A percentile compares a stretch with the other conserved stretches of the same genome.
phyloP scores from a whole-genome alignment of 305 asterid species.

The Petunia hybrid region DNA sequence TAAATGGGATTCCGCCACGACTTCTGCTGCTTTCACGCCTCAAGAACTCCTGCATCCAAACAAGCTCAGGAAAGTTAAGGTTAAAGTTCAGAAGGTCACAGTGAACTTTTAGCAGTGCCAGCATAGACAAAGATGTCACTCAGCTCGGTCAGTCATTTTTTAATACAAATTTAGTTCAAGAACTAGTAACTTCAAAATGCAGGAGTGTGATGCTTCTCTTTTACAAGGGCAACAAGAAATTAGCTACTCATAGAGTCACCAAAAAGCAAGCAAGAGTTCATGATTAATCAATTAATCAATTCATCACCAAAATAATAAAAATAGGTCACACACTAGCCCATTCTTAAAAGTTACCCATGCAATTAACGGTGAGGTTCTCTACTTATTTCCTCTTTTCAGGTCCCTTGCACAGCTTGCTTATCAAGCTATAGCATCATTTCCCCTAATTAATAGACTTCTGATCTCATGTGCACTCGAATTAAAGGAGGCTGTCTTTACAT shows the following conservation, averaged over 20 bases:
- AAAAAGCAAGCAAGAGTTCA: not conserved
- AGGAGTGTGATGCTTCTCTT: not conserved
- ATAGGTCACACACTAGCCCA: not conserved
- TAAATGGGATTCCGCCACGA: conserved; percentile 69
- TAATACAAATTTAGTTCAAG: conserved; percentile 23
- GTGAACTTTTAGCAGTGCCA: not conserved
- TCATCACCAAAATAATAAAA: conserved; percentile 15
- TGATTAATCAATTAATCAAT: conserved; percentile 11
- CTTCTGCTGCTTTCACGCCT: conserved; percentile 65
- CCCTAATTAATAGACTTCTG: not conserved
- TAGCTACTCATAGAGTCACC: conserved; percentile 12
- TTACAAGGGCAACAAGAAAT: conserved; percentile 4
- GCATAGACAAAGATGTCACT: not conserved
- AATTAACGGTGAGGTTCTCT: not conserved
- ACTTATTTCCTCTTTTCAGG: not conserved
- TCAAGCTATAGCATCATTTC: not conserved
- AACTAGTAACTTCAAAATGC: conserved; percentile 17
- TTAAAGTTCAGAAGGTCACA: not conserved
- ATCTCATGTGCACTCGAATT: not conserved
- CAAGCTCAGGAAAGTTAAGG: conserved; percentile 32
- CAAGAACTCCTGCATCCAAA: conserved; percentile 68
- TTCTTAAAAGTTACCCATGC: not conserved
- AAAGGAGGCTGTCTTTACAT: not conserved
- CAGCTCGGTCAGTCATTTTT: not conserved
- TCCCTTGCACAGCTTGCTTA: conserved; percentile 15